Evolutionary conservation across 2,329 filamentous ascomycete genomes (phyloP), one percentile per base, ranked within the genome.

Genomic region (Didymella pomorum): DNA sequence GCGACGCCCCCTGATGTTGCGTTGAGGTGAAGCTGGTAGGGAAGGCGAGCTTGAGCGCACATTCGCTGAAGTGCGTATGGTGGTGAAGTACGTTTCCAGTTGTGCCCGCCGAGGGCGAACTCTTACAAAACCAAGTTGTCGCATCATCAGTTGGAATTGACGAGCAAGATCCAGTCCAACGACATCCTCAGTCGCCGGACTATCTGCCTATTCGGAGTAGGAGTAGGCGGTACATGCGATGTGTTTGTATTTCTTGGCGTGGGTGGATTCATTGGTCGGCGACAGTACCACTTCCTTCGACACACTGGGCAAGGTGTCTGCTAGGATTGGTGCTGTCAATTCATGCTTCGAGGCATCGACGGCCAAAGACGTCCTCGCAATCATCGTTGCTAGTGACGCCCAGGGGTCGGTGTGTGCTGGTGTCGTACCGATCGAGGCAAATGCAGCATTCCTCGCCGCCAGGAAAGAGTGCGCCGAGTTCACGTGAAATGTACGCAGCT

Each of bases 281-380:
- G 50, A 20, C 39, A 44, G 29, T 58, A 61, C 61, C 61, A 65
- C 37, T 43, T 52, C 12, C 41, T 41, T 44, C 58, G 37, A 28
- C 58, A 65, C 52, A 61, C 46, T 20, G 58, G 61, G 44, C 61
- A 61, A 20, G 37, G 28, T 65, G 61, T 7, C 25, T 58, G 2
- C 23, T 21, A 18, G 41, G 55, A n/a, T 45, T 54, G 14, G 33
- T 25, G 43, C 55, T 65, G 20, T 52, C 33, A 12, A 63, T 41
- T 29, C 56, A 55, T 7, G 28, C 37, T 12, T 61, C 37, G 14
- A 65, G 53, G 29, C 58, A 65, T 3, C 28, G 33, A 11, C 49
- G 53, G 8, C 61, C 61, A 41, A 65, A 65, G 3, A 55, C 46
- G 44, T 65, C 58, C 21, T 44, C 52, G 37, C 56, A 62, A 9